A percentile compares a stretch with the other conserved stretches of the same genome.
phyloP scores from a whole-genome alignment of 2,329 filamentous ascomycete species.

The Sarocladiaceae sp. region DNA sequence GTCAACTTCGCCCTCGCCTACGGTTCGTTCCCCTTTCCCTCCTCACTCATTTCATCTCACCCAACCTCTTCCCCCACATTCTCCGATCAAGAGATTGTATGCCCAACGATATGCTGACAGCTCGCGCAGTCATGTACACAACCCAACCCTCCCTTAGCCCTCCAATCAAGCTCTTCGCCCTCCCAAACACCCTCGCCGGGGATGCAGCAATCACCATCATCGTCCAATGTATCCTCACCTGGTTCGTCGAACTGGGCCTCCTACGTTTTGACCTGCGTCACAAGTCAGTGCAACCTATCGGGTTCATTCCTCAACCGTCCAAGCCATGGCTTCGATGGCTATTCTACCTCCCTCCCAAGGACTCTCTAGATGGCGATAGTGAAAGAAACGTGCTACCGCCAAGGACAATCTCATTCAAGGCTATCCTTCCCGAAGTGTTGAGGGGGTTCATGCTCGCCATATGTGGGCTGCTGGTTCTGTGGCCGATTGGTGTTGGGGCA shows the following conservation, averaged over 20 bases:
- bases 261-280: constrained; percentile 42
- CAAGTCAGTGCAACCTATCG: constrained; percentile 42
- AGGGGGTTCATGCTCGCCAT: constrained; percentile 25
- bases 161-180: constrained; percentile 42
- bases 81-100: too few relatives aligned
- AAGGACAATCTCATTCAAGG: neutral
- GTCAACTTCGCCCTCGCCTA: constrained; percentile 51
- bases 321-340: constrained; percentile 35
- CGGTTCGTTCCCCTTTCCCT: constrained; percentile 26
- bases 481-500: constrained; percentile 38
- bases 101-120: too few relatives aligned
- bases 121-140: constrained; percentile 42
- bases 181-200: constrained; percentile 45
- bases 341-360: constrained; percentile 32
- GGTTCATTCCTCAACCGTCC: constrained; percentile 34
- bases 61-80: too few relatives aligned
- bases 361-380: neutral
- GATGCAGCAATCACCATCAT: constrained; percentile 49
- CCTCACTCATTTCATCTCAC: neutral
- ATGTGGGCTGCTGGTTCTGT: constrained; percentile 37
- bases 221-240: constrained; percentile 46
- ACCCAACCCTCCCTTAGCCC: constrained; percentile 27
- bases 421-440: constrained; percentile 18
- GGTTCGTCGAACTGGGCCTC: constrained; percentile 44
- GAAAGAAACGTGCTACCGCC: neutral